Evolutionary conservation across 257 asterid species (phyloP), one percentile per base, ranked within the genome.

Genomic region (Scutellaria barbata): DNA sequence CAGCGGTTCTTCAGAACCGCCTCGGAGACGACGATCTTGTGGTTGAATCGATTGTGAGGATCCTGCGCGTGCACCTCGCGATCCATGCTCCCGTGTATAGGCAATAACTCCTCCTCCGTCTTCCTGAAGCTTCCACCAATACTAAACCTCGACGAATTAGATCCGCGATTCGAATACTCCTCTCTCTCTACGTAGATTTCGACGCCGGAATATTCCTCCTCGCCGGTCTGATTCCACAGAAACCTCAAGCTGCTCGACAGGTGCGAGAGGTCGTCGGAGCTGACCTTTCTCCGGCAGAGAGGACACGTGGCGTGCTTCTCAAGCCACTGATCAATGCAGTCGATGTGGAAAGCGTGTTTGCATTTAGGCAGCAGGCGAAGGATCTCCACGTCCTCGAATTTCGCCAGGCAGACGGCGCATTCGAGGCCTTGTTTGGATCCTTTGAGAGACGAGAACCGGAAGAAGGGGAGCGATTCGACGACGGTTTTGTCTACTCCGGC

Each of bases 301-400:
- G 94, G 96, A 25, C 96, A 89, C 12, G 90, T 87, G 13, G 94
- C 73, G 63, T 87, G 92, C 16, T 81, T 87, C 7, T 87, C 90
- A 0, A 89, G 85, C 96, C 96, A 89, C 50, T 13, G 79, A 42
- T 89, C 96, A 51, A 89, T 81, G 54, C 94, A 89, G 37, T 64
- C 77, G 0, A 85, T 76, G 66, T 89, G 96, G 11, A 89, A 89
- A 0, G 84, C 92, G 66, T 89, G 96, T 25, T 78, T 81, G 68
- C 96, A 89, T 45, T 79, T 84, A 0, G 94, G 94, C 39, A 89
- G 76, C 2, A 89, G 77, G 4, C 94, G 37, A 0, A 89, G 79
- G 43, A 87, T 47, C 46, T 89, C 96, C 11, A 67, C 71, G 22
- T 85, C 94, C 25, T 81, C 81, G 63, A 82, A 89, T 55, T 54